phyloP scores from a whole-genome alignment of 192 early-diverging fungal genomes.

The Coemansia sp. region DNA sequence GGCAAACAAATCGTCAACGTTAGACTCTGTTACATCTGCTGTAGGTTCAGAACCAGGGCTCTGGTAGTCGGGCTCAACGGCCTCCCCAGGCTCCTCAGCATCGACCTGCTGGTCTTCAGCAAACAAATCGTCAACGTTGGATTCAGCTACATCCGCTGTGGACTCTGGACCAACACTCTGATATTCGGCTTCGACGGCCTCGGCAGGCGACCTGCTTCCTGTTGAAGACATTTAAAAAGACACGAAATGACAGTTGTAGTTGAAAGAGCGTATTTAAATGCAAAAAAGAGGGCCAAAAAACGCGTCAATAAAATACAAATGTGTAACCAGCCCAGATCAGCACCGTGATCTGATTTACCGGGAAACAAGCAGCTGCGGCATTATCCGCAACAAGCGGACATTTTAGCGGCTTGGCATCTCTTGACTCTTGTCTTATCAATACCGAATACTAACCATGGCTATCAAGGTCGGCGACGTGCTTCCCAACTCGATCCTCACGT shows the following conservation, averaged over 20 bases:
- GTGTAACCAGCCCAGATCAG: not conserved
- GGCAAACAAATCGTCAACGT: constrained; percentile 11
- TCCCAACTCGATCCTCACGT: constrained; percentile 57
- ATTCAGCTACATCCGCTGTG: not conserved
- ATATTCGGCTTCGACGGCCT: not conserved
- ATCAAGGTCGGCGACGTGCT: constrained; percentile 60
- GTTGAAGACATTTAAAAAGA: constrained; percentile 8
- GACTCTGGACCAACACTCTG: not conserved
- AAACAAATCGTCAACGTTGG: constrained; percentile 11
- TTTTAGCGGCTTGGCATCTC: not conserved
- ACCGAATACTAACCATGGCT: constrained; percentile 19
- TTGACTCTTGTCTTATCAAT: not conserved
- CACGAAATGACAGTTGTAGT: not conserved
- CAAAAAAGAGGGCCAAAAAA: not conserved
- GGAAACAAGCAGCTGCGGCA: not conserved
- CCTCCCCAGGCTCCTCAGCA: not conserved
- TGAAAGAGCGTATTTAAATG: not conserved
- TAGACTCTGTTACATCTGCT: not conserved
- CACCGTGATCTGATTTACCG: not conserved
- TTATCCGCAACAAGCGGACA: not conserved
- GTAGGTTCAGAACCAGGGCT: not conserved
- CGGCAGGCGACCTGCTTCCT: constrained; percentile 11
- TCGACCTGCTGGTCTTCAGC: not conserved
- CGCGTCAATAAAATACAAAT: not conserved
- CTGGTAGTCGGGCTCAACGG: not conserved